Base-by-base conservation (phyloP, 2,329 filamentous ascomycete species). In the Grosmannia serpens region DNA sequence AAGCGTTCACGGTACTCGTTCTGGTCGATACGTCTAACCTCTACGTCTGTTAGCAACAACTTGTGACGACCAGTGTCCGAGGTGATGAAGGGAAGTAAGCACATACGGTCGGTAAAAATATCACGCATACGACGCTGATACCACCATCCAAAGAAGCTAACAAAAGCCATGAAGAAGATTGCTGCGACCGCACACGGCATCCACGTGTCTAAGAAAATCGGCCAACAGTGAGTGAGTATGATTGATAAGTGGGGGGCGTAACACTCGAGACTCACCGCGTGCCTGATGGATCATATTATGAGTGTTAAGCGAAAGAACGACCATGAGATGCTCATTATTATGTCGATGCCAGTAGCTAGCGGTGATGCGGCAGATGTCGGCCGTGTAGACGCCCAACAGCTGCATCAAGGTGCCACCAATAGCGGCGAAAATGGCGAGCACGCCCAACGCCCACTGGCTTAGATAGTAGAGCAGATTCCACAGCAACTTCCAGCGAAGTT, bases 381-480 rank as follows among this genome's bases (percentile, higher is more conserved):
- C 61, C 24, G 62, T 51, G 38, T 67, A 67, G 10, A 67, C 64
- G 11, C 66, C 66, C 44, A 67, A 57, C 15, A 67, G 59, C 60
- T 67, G 65, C 65, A 67, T 64, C 22, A 62, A 24, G 0, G 66
- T 67, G 20, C 66, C 66, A 3, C 63, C 64, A 5, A 67, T 53
- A 13, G 65, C 61, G 0, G 66, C 38, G 71, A 78, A 64, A 71
- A 78, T 62, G 74, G 77, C 62, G 67, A 73, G 60, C 70, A 77
- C 55, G 68, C 64, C 62, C 17, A 64, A 54, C 1, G 61, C 15
- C 53, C 53, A 59, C 55, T 62, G 55, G 24, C 53, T 58, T 17
- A 56, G 31, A 46, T 62, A 61, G 44, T 65, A 65, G 17, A 63
- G n/a, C 3, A 56, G 0, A 46, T 62, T 63, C 64, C 65, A 66